These are phyloP conservation scores for Paracoccidioides lutzii DNA, from an alignment of 2,329 filamentous ascomycete species.

Conservation along the genomic window DNA sequence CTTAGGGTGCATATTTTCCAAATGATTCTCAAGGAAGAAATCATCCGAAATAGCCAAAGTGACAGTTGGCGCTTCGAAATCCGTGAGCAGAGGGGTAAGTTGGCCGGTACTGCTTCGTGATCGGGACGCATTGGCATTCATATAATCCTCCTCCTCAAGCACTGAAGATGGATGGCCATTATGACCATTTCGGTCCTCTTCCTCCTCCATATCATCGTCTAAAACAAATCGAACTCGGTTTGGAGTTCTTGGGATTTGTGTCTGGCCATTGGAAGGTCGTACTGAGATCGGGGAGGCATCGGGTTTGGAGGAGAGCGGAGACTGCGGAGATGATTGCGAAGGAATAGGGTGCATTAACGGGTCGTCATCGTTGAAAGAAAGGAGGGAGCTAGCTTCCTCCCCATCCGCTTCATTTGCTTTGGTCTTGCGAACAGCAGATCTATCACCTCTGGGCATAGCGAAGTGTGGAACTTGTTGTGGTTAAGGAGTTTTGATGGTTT, in stretches of 20 bases:
- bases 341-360: conserved; percentile 16
- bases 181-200: conserved; percentile 23
- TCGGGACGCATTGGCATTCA: conserved; percentile 31
- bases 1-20: conserved; percentile 59
- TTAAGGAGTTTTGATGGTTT: conserved; percentile 2
- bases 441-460: conserved; percentile 33
- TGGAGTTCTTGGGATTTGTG: conserved; percentile 53
- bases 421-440: conserved; percentile 21
- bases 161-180: conserved; percentile 21
- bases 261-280: conserved; percentile 27
- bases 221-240: conserved; percentile 65
- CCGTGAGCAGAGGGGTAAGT: conserved; percentile 59
- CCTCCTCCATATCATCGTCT: conserved; percentile 20
- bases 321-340: conserved; percentile 13
- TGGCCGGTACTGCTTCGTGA: conserved; percentile 34
- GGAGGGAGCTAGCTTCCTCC: conserved; percentile 23
- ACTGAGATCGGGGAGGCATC: conserved; percentile 31
- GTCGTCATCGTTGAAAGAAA: conserved; percentile 21
- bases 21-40: conserved; percentile 44
- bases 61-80: conserved; percentile 69
- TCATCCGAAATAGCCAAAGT: conserved; percentile 52
- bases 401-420: conserved; percentile 19
- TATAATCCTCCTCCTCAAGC: conserved; percentile 50
- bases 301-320: conserved; percentile 15
- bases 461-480: conserved; percentile 16